Evolutionary conservation across 1,139 yeast genomes (phyloP).

Genomic region (Suhomyces kunorum): DNA sequence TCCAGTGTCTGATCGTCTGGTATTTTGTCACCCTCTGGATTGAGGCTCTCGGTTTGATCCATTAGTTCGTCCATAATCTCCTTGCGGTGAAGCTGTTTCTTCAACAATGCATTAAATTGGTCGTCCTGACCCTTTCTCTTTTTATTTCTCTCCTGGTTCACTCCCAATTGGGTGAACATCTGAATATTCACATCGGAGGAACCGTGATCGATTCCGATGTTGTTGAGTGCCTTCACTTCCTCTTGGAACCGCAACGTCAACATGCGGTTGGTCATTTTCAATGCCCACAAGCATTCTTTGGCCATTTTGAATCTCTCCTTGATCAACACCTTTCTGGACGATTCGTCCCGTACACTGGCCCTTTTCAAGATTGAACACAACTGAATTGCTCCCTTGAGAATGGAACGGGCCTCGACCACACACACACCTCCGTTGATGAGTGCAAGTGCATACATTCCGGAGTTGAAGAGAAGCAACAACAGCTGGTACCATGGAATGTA

Average conservation of each 20-base stretch:
- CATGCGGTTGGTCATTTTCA: constrained; percentile 57
- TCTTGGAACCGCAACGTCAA: constrained; percentile 48
- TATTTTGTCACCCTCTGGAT: not conserved
- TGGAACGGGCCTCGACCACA: constrained; percentile 25
- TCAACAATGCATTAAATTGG: constrained; percentile 25
- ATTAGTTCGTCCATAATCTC: not conserved
- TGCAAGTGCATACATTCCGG: constrained; percentile 48
- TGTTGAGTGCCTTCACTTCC: constrained; percentile 36
- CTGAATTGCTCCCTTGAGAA: constrained; percentile 30
- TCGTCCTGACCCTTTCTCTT: constrained; percentile 15
- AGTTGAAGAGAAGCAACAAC: constrained; percentile 47
- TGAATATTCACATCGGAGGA: constrained; percentile 54
- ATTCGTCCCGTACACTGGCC: constrained; percentile 34
- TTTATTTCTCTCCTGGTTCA: constrained; percentile 12
- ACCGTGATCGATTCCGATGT: constrained; percentile 58
- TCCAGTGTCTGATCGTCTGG: not conserved
- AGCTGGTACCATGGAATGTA: constrained; percentile 59
- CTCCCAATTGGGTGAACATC: constrained; percentile 50
- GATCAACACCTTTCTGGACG: constrained; percentile 28
- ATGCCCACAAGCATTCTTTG: constrained; percentile 63
- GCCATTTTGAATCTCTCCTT: constrained; percentile 58
- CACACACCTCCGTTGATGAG: constrained; percentile 47
- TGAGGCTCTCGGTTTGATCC: no score
- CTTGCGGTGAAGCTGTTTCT: constrained; percentile 24
- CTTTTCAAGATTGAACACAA: constrained; percentile 30